Evolutionary conservation across 1,139 yeast genomes (phyloP).

Genomic region (Geotrichum carabidarum): DNA sequence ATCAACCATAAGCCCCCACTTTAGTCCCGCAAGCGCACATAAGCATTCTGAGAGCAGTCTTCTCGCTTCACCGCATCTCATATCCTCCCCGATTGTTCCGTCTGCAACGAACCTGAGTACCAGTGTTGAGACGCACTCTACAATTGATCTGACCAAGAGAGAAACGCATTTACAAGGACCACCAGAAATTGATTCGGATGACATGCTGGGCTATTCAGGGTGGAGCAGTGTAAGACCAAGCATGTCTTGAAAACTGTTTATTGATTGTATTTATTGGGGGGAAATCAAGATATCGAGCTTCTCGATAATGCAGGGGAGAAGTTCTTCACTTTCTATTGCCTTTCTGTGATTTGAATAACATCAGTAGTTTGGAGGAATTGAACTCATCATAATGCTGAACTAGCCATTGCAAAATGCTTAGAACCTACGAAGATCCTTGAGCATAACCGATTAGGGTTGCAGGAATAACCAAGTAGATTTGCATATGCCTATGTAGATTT

Average conservation of each 20-base stretch:
- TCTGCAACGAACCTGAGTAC: neutral
- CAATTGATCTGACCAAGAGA: neutral
- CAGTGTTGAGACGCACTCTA: neutral
- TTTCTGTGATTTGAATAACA: too few species aligned
- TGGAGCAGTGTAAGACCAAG: slow-evolving; percentile 8
- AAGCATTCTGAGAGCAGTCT: neutral
- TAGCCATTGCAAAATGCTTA: too few species aligned
- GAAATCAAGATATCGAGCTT: too few species aligned
- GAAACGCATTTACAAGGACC: neutral
- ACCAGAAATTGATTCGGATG: slow-evolving; percentile 5
- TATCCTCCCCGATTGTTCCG: too few species aligned
- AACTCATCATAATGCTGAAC: too few species aligned
- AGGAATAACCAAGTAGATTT: neutral
- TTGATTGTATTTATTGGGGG: too few species aligned
- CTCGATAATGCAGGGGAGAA: too few species aligned
- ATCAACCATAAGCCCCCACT: neutral
- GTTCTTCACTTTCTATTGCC: too few species aligned
- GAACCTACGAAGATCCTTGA: too few species aligned
- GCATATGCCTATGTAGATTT: neutral
- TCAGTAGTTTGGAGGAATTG: too few species aligned
- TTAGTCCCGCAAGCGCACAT: neutral
- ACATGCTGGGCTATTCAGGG: slow-evolving; percentile 16
- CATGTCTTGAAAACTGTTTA: neutral
- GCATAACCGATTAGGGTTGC: neutral
- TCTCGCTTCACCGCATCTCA: too few species aligned